Evolutionary conservation across 257 asterid genomes (phyloP).

Genomic region (Sherardia arvensis): DNA sequence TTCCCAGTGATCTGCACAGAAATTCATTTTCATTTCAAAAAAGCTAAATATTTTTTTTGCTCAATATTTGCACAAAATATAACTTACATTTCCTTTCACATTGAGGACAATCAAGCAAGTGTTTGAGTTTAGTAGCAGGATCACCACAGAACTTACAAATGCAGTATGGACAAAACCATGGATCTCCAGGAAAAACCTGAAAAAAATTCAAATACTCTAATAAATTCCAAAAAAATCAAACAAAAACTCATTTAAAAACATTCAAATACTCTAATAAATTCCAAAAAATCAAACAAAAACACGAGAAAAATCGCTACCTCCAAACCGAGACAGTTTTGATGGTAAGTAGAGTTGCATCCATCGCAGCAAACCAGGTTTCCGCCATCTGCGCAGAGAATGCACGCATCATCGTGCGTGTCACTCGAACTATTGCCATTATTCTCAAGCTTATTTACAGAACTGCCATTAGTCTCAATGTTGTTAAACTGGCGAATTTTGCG

Average conservation of each 20-base stretch:
- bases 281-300: background rate
- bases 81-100: conserved; percentile 52
- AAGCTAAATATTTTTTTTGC: background rate
- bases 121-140: conserved; percentile 16
- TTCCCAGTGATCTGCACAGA: conserved; percentile 44
- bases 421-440: background rate
- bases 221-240: background rate
- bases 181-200: conserved; percentile 32
- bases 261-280: background rate
- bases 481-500: conserved; percentile 12
- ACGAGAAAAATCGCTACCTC: conserved; percentile 12
- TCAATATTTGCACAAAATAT: no score
- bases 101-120: conserved; percentile 31
- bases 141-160: conserved; percentile 30
- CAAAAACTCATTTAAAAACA: background rate
- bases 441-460: no score
- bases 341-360: conserved; percentile 45
- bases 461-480: conserved; percentile 10
- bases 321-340: conserved; percentile 33
- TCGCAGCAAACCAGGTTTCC: conserved; percentile 53
- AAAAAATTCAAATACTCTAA: background rate
- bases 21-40: background rate
- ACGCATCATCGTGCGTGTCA: conserved; percentile 40
- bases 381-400: conserved; percentile 52
- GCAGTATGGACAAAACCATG: conserved; percentile 33